Evolutionary conservation across 2,329 filamentous ascomycete genomes (phyloP).

Genomic region (Colletotrichum sublineola): DNA sequence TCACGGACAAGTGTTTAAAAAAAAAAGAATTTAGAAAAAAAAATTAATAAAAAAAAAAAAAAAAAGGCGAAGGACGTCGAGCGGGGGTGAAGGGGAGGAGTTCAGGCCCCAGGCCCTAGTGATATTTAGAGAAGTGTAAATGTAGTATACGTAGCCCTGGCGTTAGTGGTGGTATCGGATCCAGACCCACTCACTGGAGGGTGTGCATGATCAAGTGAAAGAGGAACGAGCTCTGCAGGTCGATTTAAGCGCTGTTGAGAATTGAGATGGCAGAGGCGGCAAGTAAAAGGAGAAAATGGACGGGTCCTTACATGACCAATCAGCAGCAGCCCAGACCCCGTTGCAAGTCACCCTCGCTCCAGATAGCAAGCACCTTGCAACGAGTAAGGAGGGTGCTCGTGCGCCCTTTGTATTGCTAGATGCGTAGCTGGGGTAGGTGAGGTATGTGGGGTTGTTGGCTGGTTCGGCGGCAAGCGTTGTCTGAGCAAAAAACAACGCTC

Average conservation of each 20-base stretch:
- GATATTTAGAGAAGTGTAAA: constrained; percentile 13
- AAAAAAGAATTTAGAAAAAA: not conserved
- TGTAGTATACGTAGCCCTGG: constrained; percentile 9
- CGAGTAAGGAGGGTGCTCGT: constrained; percentile 10
- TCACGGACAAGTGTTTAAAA: too few relatives aligned
- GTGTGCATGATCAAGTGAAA: constrained; percentile 14
- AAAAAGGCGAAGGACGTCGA: not conserved
- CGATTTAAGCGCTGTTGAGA: constrained; percentile 29
- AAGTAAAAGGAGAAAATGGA: constrained; percentile 21
- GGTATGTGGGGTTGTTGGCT: not conserved
- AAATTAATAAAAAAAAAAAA: not conserved
- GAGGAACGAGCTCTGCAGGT: constrained; percentile 18
- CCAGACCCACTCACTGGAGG: not conserved
- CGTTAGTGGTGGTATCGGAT: constrained; percentile 15
- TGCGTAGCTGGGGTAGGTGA: not conserved
- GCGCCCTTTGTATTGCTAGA: constrained; percentile 23
- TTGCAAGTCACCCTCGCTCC: constrained; percentile 1
- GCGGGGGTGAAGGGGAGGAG: not conserved
- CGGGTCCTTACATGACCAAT: constrained; percentile 27
- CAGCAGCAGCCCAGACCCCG: constrained; percentile 14
- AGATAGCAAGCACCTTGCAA: not conserved
- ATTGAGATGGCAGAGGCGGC: constrained; percentile 39
- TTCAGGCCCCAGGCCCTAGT: constrained; percentile 17
- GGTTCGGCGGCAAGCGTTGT: constrained; percentile 15
- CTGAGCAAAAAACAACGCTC: not conserved